These are phyloP conservation scores for Perkinsus olseni DNA, from an alignment of 169 alveolate genomes.

Conservation along the genomic window DNA sequence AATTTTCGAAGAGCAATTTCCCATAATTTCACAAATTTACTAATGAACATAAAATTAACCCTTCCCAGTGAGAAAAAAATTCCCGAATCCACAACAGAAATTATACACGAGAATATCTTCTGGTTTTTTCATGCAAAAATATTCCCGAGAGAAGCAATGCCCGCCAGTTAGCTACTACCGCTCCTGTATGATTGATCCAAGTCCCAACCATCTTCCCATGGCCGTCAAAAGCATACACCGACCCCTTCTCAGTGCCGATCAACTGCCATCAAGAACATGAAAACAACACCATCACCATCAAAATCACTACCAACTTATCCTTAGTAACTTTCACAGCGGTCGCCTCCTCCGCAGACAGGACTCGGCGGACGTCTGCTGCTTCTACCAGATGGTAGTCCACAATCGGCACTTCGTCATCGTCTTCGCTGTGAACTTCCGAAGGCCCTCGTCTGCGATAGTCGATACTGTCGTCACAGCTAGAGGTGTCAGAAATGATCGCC, in stretches of 20 bases:
- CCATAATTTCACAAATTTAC: no score
- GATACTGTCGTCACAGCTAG: background rate
- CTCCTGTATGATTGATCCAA: background rate
- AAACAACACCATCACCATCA: background rate
- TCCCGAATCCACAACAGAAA: no score
- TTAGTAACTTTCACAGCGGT: background rate
- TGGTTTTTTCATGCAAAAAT: no score
- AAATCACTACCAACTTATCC: background rate
- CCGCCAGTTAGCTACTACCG: no score
- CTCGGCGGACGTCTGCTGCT: background rate
- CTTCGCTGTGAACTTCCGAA: background rate
- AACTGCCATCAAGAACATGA: background rate
- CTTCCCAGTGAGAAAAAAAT: no score
- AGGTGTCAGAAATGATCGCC: background rate
- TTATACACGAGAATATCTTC: no score
- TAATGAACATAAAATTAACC: no score
- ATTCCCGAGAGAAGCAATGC: no score
- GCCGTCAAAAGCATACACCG: background rate
- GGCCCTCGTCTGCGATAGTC: background rate
- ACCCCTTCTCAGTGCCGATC: background rate
- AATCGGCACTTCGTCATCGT: background rate
- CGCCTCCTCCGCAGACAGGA: background rate
- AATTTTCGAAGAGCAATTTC: no score
- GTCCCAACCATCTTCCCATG: background rate
- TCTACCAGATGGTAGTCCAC: background rate